A percentile compares a stretch with the other conserved stretches of the same genome.
Conservation (phyloP, 1,284 basidiomycete genomes). For the Cryptococcus sp. region DNA sequence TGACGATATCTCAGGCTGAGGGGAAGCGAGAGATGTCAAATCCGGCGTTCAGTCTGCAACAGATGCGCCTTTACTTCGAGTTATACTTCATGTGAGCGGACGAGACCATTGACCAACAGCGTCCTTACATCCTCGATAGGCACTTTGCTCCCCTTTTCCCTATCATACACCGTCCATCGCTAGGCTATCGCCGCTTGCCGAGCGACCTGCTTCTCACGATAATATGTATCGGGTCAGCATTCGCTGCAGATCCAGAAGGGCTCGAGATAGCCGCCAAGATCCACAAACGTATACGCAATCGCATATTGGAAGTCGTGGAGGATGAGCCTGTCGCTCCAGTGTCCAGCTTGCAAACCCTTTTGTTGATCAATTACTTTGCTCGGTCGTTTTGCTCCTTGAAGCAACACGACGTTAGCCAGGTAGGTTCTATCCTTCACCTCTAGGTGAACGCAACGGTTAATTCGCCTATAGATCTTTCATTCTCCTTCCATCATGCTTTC, state of each 20-base stretch:
- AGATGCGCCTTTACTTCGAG: constrained; percentile 33
- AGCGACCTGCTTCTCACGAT: constrained; percentile 32
- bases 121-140: constrained; percentile 7
- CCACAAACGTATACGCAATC: constrained; percentile 23
- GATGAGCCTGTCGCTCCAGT: constrained; percentile 26
- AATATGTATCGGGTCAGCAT: constrained; percentile 30
- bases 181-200: constrained; percentile 25
- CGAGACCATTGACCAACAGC: not conserved
- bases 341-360: constrained; percentile 23
- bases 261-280: constrained; percentile 21
- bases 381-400: constrained; percentile 31
- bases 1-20: not conserved
- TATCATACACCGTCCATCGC: constrained; percentile 30
- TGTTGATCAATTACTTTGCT: constrained; percentile 33
- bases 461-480: constrained; percentile 25
- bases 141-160: constrained; percentile 34
- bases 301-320: constrained; percentile 31
- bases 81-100: constrained; percentile 31
- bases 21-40: constrained; percentile 3
- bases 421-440: constrained; percentile 2
- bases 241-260: constrained; percentile 23
- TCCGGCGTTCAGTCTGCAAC: constrained; percentile 14
- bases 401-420: constrained; percentile 30
- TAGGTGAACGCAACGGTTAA: not conserved
- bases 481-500: constrained; percentile 28